Evolutionary conservation across 148 eudicot species (phyloP).

Genomic region (Amaranthus palmeri): DNA sequence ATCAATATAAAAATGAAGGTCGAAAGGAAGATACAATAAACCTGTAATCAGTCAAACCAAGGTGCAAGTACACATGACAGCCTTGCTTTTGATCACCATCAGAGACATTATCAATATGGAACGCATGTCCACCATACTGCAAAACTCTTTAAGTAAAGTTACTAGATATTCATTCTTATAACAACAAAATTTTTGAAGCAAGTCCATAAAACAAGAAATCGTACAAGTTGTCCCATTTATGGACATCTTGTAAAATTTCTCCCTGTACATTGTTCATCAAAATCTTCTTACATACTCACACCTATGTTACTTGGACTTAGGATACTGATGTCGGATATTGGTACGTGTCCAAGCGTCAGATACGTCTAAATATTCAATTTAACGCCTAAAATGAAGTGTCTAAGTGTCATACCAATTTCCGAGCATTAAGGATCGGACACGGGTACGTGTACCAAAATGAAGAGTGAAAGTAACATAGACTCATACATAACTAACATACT

Average conservation of each 20-base stretch:
- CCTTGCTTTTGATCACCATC: conserved; percentile 25
- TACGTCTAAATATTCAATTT: too few species aligned
- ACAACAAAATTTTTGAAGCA: background rate
- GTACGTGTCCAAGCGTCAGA: too few species aligned
- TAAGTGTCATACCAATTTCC: too few species aligned
- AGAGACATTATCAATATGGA: background rate
- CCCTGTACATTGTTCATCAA: too few species aligned
- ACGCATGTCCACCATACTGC: conserved; percentile 66
- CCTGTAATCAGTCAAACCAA: conserved; percentile 97
- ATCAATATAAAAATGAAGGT: background rate
- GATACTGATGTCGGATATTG: too few species aligned
- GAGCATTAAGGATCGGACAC: too few species aligned
- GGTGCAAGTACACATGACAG: conserved; percentile 45
- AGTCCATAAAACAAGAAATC: background rate
- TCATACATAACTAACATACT: too few species aligned
- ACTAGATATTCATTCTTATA: background rate
- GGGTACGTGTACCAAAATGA: too few species aligned
- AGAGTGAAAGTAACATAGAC: too few species aligned
- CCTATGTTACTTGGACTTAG: too few species aligned
- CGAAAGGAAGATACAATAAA: conserved; percentile 13
- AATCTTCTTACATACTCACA: too few species aligned
- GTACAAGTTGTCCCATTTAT: background rate
- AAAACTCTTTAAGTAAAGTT: background rate
- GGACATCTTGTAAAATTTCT: background rate
- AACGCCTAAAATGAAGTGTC: too few species aligned